Evolutionary conservation across 768 basidiomycete genomes (phyloP).

Genomic region (Albatrellus ellisii): DNA sequence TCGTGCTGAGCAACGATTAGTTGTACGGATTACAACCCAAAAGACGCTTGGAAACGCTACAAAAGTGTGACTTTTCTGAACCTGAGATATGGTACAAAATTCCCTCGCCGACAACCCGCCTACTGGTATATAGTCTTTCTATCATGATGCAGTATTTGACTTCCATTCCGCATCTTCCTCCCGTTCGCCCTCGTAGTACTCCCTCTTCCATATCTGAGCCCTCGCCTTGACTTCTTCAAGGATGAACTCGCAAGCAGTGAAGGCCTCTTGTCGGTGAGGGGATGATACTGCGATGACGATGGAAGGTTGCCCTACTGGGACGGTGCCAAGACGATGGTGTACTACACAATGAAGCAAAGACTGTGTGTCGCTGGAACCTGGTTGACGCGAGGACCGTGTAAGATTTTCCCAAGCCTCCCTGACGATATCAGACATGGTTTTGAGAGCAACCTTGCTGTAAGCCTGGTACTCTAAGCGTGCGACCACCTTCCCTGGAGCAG

Average conservation of each 20-base stretch:
- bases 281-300: constrained; percentile 80
- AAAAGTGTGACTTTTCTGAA: too few species aligned
- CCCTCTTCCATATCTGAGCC: constrained; percentile 87
- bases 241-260: constrained; percentile 65
- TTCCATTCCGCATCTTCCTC: constrained; percentile 62
- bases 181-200: constrained; percentile 63
- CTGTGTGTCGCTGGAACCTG: constrained; percentile 6
- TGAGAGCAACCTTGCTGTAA: constrained; percentile 69
- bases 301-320: constrained; percentile 68
- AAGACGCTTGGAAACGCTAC: too few species aligned
- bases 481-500: constrained; percentile 46
- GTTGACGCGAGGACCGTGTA: constrained; percentile 26
- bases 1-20: background rate
- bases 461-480: constrained; percentile 73
- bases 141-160: constrained; percentile 29
- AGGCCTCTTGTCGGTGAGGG: constrained; percentile 74
- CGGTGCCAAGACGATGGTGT: constrained; percentile 66
- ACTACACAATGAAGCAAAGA: constrained; percentile 44
- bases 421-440: constrained; percentile 56
- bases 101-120: too few species aligned
- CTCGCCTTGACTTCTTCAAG: constrained; percentile 78
- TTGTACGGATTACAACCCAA: too few species aligned
- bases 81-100: too few species aligned
- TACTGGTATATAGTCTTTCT: too few species aligned
- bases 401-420: constrained; percentile 28